phyloP scores from a whole-genome alignment of 179 eudicot species.

The Drosera spatulata region DNA sequence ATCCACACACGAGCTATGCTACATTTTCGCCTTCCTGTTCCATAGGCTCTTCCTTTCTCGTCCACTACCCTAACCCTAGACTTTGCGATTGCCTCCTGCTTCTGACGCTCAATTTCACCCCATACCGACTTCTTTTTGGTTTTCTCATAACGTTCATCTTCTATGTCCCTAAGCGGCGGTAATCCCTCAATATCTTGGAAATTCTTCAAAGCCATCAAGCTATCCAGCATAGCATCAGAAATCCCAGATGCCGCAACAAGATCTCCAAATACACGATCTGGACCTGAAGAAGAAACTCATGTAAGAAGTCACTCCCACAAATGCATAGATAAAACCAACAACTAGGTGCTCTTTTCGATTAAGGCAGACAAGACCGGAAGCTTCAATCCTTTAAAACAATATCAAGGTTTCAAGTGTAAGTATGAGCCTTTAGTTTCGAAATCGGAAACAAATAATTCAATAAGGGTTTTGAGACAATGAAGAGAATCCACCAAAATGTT shows the following conservation, averaged over 20 bases:
- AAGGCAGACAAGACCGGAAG: neutral
- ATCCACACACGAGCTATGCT: conserved; percentile 96
- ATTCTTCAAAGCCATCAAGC: conserved; percentile 85
- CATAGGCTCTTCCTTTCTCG: conserved; percentile 91
- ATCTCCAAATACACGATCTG: conserved; percentile 91
- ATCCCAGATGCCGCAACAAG: conserved; percentile 89
- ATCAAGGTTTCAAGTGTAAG: no score
- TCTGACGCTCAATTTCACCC: conserved; percentile 75
- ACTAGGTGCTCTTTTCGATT: neutral
- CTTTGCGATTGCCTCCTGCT: conserved; percentile 80
- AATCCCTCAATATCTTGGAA: conserved; percentile 63
- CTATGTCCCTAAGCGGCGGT: conserved; percentile 74
- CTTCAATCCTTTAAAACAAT: no score
- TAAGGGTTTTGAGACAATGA: no score
- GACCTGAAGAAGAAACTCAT: conserved; percentile 39
- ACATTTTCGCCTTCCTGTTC: conserved; percentile 90
- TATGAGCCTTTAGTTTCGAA: no score
- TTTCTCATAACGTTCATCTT: conserved; percentile 61
- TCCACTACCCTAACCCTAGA: conserved; percentile 73
- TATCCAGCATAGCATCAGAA: conserved; percentile 86
- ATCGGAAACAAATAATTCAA: no score
- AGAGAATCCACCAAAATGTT: no score
- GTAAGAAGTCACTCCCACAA: neutral
- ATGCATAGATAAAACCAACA: neutral
- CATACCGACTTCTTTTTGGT: conserved; percentile 49